These are phyloP conservation scores for Fraxinus greggii DNA, from an alignment of 305 asterid genomes.

Conservation along the genomic window DNA sequence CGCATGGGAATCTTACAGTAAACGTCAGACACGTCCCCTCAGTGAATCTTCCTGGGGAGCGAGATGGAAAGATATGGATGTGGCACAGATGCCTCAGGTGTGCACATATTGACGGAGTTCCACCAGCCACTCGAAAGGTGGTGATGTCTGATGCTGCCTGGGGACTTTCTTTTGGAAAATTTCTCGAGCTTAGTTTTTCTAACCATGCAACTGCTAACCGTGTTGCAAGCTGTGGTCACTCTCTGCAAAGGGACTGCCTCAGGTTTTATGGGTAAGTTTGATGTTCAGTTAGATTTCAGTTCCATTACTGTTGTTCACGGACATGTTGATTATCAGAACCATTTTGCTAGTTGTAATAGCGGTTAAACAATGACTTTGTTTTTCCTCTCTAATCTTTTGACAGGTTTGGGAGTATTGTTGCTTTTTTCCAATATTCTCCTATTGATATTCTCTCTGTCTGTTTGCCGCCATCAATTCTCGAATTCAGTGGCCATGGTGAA, in stretches of 20 bases:
- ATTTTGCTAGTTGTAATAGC: not conserved
- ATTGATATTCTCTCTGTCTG: constrained; percentile 72
- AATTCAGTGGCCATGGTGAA: constrained; percentile 60
- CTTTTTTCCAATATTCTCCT: constrained; percentile 83
- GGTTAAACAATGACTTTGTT: not conserved
- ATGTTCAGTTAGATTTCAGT: not conserved
- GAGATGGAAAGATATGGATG: constrained; percentile 98
- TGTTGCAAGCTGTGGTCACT: constrained; percentile 92
- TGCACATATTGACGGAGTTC: constrained; percentile 58
- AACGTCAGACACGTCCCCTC: constrained; percentile 63
- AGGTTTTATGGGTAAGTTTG: constrained; percentile 78
- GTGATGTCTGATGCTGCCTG: constrained; percentile 95
- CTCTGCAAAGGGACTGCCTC: constrained; percentile 94
- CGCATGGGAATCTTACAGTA: constrained; percentile 81
- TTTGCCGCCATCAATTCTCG: constrained; percentile 82
- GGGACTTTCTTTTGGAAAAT: constrained; percentile 98
- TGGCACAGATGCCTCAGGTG: constrained; percentile 98
- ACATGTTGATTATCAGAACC: not conserved
- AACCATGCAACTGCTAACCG: constrained; percentile 91
- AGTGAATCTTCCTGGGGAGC: constrained; percentile 74
- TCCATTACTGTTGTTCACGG: not conserved
- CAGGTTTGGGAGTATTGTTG: constrained; percentile 89
- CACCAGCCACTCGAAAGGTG: constrained; percentile 83
- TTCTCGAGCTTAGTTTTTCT: constrained; percentile 95
- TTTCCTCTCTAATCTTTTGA: constrained; percentile 9